Evolutionary conservation across 1,284 basidiomycete genomes (phyloP), one percentile per base, ranked within the genome.

Genomic region (Grifola frondosa): DNA sequence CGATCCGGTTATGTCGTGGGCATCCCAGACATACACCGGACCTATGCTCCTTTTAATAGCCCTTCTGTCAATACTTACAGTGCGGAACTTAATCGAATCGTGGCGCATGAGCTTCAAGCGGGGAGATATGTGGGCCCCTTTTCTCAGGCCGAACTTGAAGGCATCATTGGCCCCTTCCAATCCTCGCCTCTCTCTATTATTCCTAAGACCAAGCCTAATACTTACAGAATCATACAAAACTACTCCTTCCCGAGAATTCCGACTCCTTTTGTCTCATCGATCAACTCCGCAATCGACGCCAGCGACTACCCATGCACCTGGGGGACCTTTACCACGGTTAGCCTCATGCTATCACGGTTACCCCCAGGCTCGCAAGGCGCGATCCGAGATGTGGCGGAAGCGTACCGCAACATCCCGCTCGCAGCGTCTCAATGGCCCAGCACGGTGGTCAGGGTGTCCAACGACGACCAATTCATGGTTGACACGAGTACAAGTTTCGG

Each of bases 41-140:
- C 61, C 1, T 58, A 37, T 31, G 51, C 53, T 5, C 62, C 63
- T 3, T 45, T 48, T 34, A 70, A 68, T 50, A 48, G 30, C 13
- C 19, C 34, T 10, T 21, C 30, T 34, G 29, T 28, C 19, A 58
- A 57, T 37, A 11, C 42, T 0, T 26, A 47, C 22, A n/a, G n/a
- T 10, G n/a, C 20, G 2, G 32, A 28, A 6, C 49, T 56, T 22
- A 4, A 41, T n/a, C n/a, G n/a, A n/a, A n/a, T n/a, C n/a, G n/a
- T n/a, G n/a, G 10, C 8, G 4, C 11, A 17, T 12, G 25, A 24
- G 3, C 48, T 54, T 32, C 19, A 25, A 6, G 24, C 34, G 0
- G 50, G 48, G 0, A 42, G 62, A 0, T 69, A 67, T 37, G 6
- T 69, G 4, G 66, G 68, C 0, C 67, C 67, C 1, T 54, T 62